Evolutionary conservation across 306 rosid genomes (phyloP).

Genomic region (Pterocarpus santalinus): DNA sequence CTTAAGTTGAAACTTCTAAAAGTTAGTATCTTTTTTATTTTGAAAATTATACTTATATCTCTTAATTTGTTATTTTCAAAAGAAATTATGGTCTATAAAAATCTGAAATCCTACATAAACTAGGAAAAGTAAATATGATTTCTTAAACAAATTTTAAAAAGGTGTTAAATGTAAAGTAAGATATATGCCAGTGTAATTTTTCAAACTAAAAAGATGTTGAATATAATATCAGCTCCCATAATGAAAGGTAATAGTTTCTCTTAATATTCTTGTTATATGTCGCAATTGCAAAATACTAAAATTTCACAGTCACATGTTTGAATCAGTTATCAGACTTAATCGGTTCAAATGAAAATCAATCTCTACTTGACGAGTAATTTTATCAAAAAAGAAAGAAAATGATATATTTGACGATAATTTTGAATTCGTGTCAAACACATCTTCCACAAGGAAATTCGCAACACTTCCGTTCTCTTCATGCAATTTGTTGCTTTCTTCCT

Average conservation of each 20-base stretch:
- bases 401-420: background rate
- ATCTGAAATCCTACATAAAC: background rate
- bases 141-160: no score
- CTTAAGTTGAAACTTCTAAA: no score
- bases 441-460: background rate
- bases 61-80: background rate
- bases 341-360: background rate
- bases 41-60: background rate
- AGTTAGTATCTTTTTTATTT: no score
- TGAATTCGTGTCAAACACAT: slow-evolving; percentile 31
- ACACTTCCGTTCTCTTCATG: slow-evolving; percentile 21
- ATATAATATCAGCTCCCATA: no score
- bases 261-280: no score
- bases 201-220: no score
- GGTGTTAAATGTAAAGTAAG: background rate
- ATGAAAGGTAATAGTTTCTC: background rate
- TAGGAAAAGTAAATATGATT: no score
- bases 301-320: no score
- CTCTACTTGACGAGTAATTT: background rate
- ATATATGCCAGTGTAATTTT: no score
- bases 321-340: no score
- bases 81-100: background rate
- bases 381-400: background rate
- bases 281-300: no score
- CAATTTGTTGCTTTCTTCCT: slow-evolving; percentile 26